Evolutionary conservation across 148 eudicot genomes (phyloP).

Genomic region (Dianthus caryophyllus): DNA sequence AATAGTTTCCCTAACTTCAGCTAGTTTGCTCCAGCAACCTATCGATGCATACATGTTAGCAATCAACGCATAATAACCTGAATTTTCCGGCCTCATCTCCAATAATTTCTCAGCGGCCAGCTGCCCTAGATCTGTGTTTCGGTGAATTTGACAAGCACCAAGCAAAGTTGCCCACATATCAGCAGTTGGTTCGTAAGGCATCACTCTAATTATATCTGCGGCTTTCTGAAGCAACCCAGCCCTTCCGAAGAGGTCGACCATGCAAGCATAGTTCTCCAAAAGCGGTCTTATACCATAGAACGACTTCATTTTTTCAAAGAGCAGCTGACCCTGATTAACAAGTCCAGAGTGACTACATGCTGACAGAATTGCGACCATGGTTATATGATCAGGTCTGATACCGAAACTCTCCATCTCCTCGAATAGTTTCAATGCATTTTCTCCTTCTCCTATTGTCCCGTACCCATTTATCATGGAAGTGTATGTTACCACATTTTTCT

Average conservation of each 20-base stretch:
- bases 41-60: slow-evolving; percentile 79
- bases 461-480: slow-evolving; percentile 78
- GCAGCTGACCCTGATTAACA: slow-evolving; percentile 49
- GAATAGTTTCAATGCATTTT: slow-evolving; percentile 51
- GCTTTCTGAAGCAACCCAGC: slow-evolving; percentile 68
- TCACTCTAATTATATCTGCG: slow-evolving; percentile 39
- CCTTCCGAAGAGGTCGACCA: slow-evolving; percentile 79
- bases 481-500: slow-evolving; percentile 60
- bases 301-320: slow-evolving; percentile 51
- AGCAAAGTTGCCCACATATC: slow-evolving; percentile 82
- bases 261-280: slow-evolving; percentile 76
- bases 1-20: slow-evolving; percentile 55
- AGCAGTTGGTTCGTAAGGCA: slow-evolving; percentile 63
- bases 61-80: slow-evolving; percentile 71
- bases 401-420: slow-evolving; percentile 55
- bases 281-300: slow-evolving; percentile 51
- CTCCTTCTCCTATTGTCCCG: slow-evolving; percentile 66
- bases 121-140: slow-evolving; percentile 51
- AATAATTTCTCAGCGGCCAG: slow-evolving; percentile 70
- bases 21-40: slow-evolving; percentile 65
- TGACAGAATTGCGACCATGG: slow-evolving; percentile 64
- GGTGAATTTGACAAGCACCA: slow-evolving; percentile 62
- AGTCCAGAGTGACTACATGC: slow-evolving; percentile 89
- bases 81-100: slow-evolving; percentile 50
- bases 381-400: slow-evolving; percentile 64